Evolutionary conservation across 164 flowering plant species (phyloP).

Genomic region (Santalum album): DNA sequence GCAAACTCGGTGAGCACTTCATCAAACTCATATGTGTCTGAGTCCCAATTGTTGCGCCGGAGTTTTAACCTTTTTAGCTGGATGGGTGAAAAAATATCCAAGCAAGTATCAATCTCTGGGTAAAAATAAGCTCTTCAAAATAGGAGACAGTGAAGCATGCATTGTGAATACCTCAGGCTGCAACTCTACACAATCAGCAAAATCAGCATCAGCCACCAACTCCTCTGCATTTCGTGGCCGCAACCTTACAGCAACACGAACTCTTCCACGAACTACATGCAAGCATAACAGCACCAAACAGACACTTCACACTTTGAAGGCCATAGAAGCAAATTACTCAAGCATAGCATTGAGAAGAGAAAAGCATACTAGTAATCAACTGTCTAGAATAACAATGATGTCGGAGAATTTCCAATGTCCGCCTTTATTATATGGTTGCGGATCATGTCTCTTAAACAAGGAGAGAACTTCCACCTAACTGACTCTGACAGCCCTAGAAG

Average conservation of each 20-base stretch:
- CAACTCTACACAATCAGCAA: constrained; percentile 96
- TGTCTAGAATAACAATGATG: neutral
- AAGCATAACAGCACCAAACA: constrained; percentile 8
- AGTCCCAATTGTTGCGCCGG: constrained; percentile 91
- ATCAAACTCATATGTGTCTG: constrained; percentile 91
- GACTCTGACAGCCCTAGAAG: too few species aligned
- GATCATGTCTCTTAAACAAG: too few species aligned
- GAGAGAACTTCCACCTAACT: too few species aligned
- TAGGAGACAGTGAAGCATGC: neutral
- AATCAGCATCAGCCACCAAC: constrained; percentile 83
- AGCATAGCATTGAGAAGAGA: neutral
- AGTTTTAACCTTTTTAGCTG: constrained; percentile 95
- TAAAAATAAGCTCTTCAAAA: neutral
- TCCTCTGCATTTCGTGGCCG: constrained; percentile 89
- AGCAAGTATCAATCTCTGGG: neutral
- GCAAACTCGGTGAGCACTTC: constrained; percentile 96
- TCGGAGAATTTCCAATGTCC: too few species aligned
- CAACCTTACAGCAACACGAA: constrained; percentile 89
- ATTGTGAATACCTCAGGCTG: constrained; percentile 73
- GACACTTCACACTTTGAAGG: neutral
- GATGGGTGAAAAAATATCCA: constrained; percentile 2
- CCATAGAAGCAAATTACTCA: neutral
- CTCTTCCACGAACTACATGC: constrained; percentile 71
- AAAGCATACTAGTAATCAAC: neutral
- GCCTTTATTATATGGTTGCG: too few species aligned